Evolutionary conservation across 441 rosid species (phyloP).

Genomic region (Aquilaria agallochum): DNA sequence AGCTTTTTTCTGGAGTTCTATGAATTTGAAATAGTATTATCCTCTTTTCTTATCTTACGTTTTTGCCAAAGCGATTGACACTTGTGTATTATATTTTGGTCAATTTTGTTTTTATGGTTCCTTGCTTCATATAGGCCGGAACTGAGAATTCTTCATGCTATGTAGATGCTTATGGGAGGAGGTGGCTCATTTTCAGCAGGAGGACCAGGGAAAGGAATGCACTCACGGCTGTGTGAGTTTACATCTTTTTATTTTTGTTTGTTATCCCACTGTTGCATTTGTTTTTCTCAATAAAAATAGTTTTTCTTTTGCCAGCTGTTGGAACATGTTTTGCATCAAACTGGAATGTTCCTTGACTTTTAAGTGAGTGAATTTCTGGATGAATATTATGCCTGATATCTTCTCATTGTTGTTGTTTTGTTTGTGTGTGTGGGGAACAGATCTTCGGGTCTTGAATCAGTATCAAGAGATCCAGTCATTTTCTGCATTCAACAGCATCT

Average conservation of each 20-base stretch:
- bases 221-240: slow-evolving; percentile 87
- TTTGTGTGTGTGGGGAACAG: slow-evolving; percentile 30
- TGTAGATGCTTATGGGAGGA: slow-evolving; percentile 92
- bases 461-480: slow-evolving; percentile 73
- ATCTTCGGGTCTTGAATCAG: slow-evolving; percentile 67
- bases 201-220: slow-evolving; percentile 99
- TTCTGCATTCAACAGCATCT: slow-evolving; percentile 88
- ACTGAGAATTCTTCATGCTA: too few species aligned
- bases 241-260: slow-evolving; percentile 3
- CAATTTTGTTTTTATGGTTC: too few species aligned
- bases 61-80: too few species aligned
- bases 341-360: slow-evolving; percentile 2
- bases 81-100: too few species aligned
- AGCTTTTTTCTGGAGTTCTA: too few species aligned
- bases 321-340: background rate
- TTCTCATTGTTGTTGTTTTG: slow-evolving; percentile 12
- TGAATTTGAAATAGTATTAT: too few species aligned
- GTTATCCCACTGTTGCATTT: slow-evolving; percentile 1
- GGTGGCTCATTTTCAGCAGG: slow-evolving; percentile 98
- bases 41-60: too few species aligned
- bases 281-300: background rate
- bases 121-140: too few species aligned
- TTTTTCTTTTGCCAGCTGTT: background rate
- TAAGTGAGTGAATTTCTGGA: slow-evolving; percentile 1
- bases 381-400: background rate